Evolutionary conservation across 805 yeast species (phyloP).

Genomic region (Starmerella stigmatis): DNA sequence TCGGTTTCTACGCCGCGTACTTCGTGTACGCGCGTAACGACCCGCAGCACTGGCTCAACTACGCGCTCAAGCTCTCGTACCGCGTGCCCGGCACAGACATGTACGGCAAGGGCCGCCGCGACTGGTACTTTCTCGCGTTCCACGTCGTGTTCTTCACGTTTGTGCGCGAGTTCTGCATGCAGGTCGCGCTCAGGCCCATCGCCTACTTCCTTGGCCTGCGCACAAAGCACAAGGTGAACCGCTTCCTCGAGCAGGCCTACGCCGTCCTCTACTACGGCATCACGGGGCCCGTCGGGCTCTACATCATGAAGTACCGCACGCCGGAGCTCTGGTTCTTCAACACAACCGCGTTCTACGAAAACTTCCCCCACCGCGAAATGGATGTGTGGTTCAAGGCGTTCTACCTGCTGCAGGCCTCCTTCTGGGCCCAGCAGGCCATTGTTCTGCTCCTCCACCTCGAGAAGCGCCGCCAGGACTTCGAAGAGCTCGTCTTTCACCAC

Average conservation of each 20-base stretch:
- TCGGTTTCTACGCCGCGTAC: slow-evolving; percentile 14
- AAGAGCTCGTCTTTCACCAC: slow-evolving; percentile 87
- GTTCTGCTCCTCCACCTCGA: slow-evolving; percentile 76
- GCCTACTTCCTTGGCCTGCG: slow-evolving; percentile 46
- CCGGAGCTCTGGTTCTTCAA: slow-evolving; percentile 79
- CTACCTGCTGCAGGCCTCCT: slow-evolving; percentile 87
- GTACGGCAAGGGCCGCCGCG: slow-evolving; percentile 83
- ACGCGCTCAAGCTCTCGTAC: slow-evolving; percentile 20
- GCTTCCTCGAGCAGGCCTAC: slow-evolving; percentile 92
- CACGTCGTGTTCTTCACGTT: slow-evolving; percentile 84
- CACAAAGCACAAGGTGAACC: slow-evolving; percentile 46
- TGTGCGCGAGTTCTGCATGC: slow-evolving; percentile 84
- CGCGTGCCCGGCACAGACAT: slow-evolving; percentile 34
- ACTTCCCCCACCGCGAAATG: slow-evolving; percentile 75
- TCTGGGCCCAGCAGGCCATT: slow-evolving; percentile 93
- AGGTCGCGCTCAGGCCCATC: slow-evolving; percentile 61
- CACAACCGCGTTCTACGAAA: slow-evolving; percentile 66
- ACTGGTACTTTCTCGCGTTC: slow-evolving; percentile 65
- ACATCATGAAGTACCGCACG: slow-evolving; percentile 61
- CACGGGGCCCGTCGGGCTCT: slow-evolving; percentile 78
- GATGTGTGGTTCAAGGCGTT: slow-evolving; percentile 62
- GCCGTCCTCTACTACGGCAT: slow-evolving; percentile 68
- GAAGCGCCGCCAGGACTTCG: slow-evolving; percentile 88
- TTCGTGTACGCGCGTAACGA: slow-evolving; percentile 14
- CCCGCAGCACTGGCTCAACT: slow-evolving; percentile 22